These are phyloP conservation scores for Daldinia sp. DNA, from an alignment of 2,329 filamentous ascomycete genomes.

Conservation along the genomic window DNA sequence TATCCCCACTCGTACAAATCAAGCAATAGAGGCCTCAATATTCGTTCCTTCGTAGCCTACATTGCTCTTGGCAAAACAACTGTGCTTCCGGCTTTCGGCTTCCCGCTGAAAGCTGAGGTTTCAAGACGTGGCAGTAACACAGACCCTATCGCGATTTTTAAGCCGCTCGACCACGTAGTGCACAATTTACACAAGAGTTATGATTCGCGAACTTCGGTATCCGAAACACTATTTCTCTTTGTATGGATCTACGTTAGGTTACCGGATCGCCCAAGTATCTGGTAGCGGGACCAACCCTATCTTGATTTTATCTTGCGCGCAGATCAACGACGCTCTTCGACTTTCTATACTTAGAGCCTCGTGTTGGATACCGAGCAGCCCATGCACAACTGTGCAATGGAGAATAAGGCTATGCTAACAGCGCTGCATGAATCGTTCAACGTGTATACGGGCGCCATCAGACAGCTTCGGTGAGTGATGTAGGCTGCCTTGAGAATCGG, in stretches of 20 bases:
- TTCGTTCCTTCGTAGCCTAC: not conserved
- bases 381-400: not conserved
- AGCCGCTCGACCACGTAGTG: constrained; percentile 9
- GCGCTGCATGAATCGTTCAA: not conserved
- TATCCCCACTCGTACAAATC: not conserved
- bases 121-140: constrained; percentile 12
- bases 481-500: not conserved
- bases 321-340: not conserved
- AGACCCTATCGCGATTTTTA: not conserved
- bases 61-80: not conserved
- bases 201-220: not conserved
- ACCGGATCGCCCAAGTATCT: not conserved
- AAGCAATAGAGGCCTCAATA: not conserved
- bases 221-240: not conserved
- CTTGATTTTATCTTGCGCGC: constrained; percentile 1
- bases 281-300: not conserved
- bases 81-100: not conserved
- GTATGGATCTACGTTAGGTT: not conserved
- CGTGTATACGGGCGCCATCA: not conserved
- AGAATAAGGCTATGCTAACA: not conserved
- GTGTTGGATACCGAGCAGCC: not conserved
- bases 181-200: constrained; percentile 1
- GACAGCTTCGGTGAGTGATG: constrained; percentile 6
- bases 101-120: not conserved
- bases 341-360: not conserved